Conservation (phyloP, 2,329 filamentous ascomycete species). For the Epichloe uncinata region DNA sequence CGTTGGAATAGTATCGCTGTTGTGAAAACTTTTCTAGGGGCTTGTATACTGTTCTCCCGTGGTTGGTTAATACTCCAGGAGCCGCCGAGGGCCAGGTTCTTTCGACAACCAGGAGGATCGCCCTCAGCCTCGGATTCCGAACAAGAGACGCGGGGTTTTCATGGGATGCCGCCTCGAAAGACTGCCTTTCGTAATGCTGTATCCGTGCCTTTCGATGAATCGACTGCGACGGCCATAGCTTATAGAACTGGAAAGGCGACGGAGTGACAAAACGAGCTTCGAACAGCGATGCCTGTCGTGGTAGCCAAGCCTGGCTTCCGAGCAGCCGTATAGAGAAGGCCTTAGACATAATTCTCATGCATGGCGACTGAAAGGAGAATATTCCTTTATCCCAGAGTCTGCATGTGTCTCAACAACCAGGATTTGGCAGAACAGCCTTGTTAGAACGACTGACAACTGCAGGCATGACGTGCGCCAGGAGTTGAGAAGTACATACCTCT, state of each 20-base stretch:
- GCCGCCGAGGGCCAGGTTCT: background rate
- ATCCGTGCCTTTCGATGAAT: background rate
- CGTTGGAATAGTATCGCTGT: background rate
- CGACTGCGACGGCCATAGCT: slow-evolving; percentile 3
- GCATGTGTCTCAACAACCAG: background rate
- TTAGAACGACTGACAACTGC: background rate
- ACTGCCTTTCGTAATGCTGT: background rate
- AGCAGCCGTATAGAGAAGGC: slow-evolving; percentile 22
- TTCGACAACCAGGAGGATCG: background rate
- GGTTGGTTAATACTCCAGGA: background rate
- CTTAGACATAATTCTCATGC: slow-evolving; percentile 29
- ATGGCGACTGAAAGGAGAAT: slow-evolving; percentile 18
- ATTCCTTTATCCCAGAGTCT: background rate
- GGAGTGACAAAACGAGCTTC: background rate
- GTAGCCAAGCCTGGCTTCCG: slow-evolving; percentile 21
- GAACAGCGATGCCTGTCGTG: slow-evolving; percentile 11
- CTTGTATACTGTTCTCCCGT: background rate
- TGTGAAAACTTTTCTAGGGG: background rate
- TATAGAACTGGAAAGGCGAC: background rate
- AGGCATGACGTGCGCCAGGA: slow-evolving; percentile 19
- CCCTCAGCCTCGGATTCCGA: background rate
- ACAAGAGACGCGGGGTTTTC: background rate
- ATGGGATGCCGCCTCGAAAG: no score
- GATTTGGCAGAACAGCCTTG: background rate
- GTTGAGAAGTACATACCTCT: background rate